Base-by-base conservation (phyloP, 257 asterid genomes). In the Euphrasia confusa region DNA sequence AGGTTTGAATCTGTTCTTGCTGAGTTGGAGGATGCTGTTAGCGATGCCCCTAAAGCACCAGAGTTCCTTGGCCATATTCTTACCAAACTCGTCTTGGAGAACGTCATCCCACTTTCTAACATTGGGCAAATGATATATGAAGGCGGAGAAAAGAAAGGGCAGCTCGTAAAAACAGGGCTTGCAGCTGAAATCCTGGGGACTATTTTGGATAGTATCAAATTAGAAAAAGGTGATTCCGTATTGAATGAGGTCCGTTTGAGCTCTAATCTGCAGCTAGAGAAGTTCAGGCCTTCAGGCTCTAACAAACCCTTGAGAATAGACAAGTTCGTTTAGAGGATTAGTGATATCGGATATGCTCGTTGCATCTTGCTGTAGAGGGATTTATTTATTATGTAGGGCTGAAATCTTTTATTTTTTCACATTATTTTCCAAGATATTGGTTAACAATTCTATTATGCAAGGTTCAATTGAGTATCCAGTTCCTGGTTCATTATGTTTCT, bases 11-110 rank as follows among this genome's bases (percentile, higher is more conserved):
- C 79, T 45, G 95, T 80, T 59, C 83, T 83, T 7, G 71, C 64
- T 8, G 71, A 68, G 54, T 68, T 85, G 74, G 94, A 88, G 71
- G 89, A 83, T 80, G 81, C 83, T n/a, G 85, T 75, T 15, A 81
- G 79, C 28, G 89, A 88, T 57, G 94, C 94, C 69, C 90, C 90
- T 17, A 78, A 63, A 79, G 93, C 95, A 28, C 78, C 84, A 21
- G 84, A 72, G 53, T 87, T 77, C 68, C 84, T 82, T 9, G 90
- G 88, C 37, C 71, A 72, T 35, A 74, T 79, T 12, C 71, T 84
- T 4, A 87, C 85, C 40, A 68, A 66, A 74, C 67, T 79, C 47
- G 70, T 79, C 12, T 47, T 67, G 5, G 88, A 80, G 55, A 71
- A 82, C 5, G 64, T 80, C 1, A 48, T 82, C 13, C 35, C 92